A percentile compares a stretch with the other conserved stretches of the same genome.
These are phyloP conservation scores for Beauveria caledonica DNA, from an alignment of 2,329 filamentous ascomycete species.

Conservation along the genomic window DNA sequence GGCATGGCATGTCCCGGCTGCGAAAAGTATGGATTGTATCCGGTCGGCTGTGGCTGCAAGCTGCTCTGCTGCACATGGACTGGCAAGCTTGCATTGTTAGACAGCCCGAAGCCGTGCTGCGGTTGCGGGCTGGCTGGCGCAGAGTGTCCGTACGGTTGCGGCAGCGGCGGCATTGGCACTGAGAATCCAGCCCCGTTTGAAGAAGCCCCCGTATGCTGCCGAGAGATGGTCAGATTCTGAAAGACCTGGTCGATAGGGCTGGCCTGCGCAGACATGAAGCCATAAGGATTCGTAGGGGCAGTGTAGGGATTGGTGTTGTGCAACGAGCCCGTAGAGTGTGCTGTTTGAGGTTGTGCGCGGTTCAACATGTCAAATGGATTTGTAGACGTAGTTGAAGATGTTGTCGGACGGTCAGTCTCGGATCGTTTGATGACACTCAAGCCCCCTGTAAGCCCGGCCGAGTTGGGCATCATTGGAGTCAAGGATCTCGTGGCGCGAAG, in stretches of 20 bases:
- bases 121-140: slow-evolving; percentile 32
- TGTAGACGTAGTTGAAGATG: slow-evolving; percentile 41
- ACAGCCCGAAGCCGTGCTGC: slow-evolving; percentile 32
- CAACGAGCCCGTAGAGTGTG: slow-evolving; percentile 56
- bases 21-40: slow-evolving; percentile 46
- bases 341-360: slow-evolving; percentile 49
- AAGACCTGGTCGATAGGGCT: slow-evolving; percentile 58
- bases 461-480: slow-evolving; percentile 41
- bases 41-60: slow-evolving; percentile 31
- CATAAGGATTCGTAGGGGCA: slow-evolving; percentile 63
- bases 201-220: slow-evolving; percentile 58
- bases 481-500: slow-evolving; percentile 43
- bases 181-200: slow-evolving; percentile 61
- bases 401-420: slow-evolving; percentile 26
- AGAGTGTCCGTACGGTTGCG: slow-evolving; percentile 36
- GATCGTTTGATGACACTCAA: slow-evolving; percentile 10
- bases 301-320: slow-evolving; percentile 48
- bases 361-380: slow-evolving; percentile 61
- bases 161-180: slow-evolving; percentile 31
- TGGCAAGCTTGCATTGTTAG: slow-evolving; percentile 36
- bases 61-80: slow-evolving; percentile 21
- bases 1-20: slow-evolving; percentile 21
- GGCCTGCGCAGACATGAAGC: slow-evolving; percentile 34
- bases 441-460: slow-evolving; percentile 21
- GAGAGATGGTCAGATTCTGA: slow-evolving; percentile 63